These are phyloP conservation scores for Agrocybe pediades DNA, from an alignment of 768 basidiomycete species.

Conservation along the genomic window DNA sequence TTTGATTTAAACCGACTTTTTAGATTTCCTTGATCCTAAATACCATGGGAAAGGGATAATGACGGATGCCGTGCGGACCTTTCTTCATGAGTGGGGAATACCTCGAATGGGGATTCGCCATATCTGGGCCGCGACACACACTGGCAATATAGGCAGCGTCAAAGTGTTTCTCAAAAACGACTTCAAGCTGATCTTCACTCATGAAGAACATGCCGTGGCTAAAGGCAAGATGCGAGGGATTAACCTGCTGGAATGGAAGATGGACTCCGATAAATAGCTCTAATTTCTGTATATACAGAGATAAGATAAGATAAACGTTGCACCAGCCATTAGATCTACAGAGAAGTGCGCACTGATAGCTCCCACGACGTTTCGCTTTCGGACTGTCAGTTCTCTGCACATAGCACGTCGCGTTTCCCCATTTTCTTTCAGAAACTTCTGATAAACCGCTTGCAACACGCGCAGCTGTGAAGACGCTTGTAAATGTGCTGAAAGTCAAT, in stretches of 20 bases:
- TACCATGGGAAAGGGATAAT: conserved; percentile 48
- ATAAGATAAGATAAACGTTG: too few relatives aligned
- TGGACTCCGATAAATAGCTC: not conserved
- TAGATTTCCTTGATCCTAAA: conserved; percentile 25
- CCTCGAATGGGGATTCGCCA: conserved; percentile 57
- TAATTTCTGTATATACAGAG: too few relatives aligned
- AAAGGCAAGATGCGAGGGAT: conserved; percentile 37
- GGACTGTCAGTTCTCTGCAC: too few relatives aligned
- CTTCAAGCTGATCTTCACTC: conserved; percentile 42
- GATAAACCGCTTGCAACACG: too few relatives aligned
- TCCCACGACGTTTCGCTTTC: too few relatives aligned
- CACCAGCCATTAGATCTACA: too few relatives aligned
- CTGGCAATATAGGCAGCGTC: conserved; percentile 56
- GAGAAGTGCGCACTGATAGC: too few relatives aligned
- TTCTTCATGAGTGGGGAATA: conserved; percentile 58
- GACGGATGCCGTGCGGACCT: conserved; percentile 53
- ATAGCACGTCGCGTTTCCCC: too few relatives aligned
- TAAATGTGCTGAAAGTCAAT: too few relatives aligned
- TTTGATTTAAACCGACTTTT: not conserved
- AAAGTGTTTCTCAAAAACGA: conserved; percentile 70
- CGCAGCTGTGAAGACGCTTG: too few relatives aligned
- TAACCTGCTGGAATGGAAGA: conserved; percentile 37
- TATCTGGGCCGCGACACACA: conserved; percentile 43
- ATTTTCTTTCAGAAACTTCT: too few relatives aligned
- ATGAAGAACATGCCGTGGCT: conserved; percentile 38